These are phyloP conservation scores for Maudiozyma bulderi DNA, from an alignment of 805 yeast species.

Conservation along the genomic window DNA sequence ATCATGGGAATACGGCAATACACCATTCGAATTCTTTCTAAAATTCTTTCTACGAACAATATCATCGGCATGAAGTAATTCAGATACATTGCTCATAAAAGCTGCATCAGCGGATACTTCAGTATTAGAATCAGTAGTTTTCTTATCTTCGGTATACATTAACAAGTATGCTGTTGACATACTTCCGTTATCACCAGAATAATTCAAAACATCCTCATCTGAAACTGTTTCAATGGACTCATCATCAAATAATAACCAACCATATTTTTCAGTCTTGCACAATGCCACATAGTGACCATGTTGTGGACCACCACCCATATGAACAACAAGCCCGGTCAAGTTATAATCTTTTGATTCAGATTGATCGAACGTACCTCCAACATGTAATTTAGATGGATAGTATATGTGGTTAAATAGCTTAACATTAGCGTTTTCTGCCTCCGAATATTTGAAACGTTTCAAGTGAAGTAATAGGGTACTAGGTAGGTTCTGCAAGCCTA, in stretches of 20 bases:
- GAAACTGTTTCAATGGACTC: conserved; percentile 86
- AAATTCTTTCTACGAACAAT: neutral
- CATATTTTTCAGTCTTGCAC: conserved; percentile 64
- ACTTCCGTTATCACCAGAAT: conserved; percentile 81
- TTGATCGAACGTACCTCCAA: conserved; percentile 42
- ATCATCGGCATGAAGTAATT: conserved; percentile 8
- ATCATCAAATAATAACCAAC: conserved; percentile 92
- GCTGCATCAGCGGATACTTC: conserved; percentile 2
- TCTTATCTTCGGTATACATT: conserved; percentile 38
- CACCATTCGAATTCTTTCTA: neutral
- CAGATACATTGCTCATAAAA: conserved; percentile 13
- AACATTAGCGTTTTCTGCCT: conserved; percentile 65
- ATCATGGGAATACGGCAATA: neutral
- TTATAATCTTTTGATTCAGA: conserved; percentile 52
- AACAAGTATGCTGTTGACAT: conserved; percentile 84
- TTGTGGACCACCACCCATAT: conserved; percentile 95
- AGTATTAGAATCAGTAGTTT: neutral
- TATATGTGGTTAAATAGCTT: conserved; percentile 78
- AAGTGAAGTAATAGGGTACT: conserved; percentile 71
- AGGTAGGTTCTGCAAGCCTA: conserved; percentile 72
- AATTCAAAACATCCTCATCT: conserved; percentile 70
- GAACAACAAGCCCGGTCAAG: conserved; percentile 77
- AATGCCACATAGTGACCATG: conserved; percentile 92
- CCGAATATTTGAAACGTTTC: conserved; percentile 86
- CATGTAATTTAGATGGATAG: conserved; percentile 64